phyloP scores from a whole-genome alignment of 1,284 basidiomycete species.

The Butyriboletus appendiculatus region DNA sequence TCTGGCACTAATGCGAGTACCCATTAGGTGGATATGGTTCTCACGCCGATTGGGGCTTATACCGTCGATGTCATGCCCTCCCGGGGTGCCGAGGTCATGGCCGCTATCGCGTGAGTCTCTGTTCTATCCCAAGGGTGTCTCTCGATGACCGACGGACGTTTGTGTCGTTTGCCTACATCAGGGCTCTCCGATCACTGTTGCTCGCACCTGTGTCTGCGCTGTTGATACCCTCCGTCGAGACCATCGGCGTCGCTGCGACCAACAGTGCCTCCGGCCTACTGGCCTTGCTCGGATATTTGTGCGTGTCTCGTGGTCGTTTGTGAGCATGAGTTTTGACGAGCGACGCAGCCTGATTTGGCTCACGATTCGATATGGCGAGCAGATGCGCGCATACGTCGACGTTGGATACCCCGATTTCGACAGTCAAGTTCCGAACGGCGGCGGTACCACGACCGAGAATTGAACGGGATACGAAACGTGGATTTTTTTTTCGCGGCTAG shows the following conservation, averaged over 20 bases:
- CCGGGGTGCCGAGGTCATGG: constrained; percentile 54
- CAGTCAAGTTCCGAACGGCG: background rate
- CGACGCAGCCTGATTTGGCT: constrained; percentile 39
- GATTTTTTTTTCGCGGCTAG: background rate
- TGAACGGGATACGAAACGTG: background rate
- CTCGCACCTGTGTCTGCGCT: constrained; percentile 23
- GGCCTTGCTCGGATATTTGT: constrained; percentile 49
- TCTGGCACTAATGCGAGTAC: background rate
- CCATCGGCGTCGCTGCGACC: constrained; percentile 55
- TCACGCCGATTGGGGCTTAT: constrained; percentile 57
- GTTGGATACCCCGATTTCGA: constrained; percentile 41
- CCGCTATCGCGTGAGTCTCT: constrained; percentile 40
- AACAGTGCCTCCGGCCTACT: constrained; percentile 47
- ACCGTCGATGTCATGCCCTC: constrained; percentile 55
- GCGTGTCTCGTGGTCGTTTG: constrained; percentile 15
- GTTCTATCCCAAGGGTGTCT: background rate
- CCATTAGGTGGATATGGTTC: constrained; percentile 43
- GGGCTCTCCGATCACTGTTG: constrained; percentile 46
- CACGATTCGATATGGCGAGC: constrained; percentile 47
- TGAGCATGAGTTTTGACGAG: background rate
- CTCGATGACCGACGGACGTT: background rate
- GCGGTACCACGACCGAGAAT: background rate
- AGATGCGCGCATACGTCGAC: constrained; percentile 49
- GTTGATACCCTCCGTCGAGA: constrained; percentile 45
- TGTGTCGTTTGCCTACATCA: constrained; percentile 22